phyloP scores from a whole-genome alignment of 306 rosid genomes.

The Urtica urens region DNA sequence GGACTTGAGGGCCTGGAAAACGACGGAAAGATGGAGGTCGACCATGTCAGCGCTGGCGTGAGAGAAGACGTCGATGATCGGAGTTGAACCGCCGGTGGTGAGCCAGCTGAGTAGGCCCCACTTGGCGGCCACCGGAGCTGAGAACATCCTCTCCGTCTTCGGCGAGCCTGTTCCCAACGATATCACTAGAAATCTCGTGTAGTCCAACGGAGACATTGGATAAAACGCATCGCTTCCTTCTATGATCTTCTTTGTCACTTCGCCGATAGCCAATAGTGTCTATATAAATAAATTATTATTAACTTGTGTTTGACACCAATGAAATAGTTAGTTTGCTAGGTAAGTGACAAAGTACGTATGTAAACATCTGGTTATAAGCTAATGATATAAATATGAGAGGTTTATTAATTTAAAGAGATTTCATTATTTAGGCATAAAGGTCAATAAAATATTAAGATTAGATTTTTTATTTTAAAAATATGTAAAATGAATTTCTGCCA shows the following conservation, averaged over 20 bases:
- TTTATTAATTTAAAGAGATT: too few relatives aligned
- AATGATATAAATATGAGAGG: too few relatives aligned
- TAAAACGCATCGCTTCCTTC: constrained; percentile 14
- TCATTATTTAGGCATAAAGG: too few relatives aligned
- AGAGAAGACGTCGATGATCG: constrained; percentile 27
- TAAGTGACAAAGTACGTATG: too few relatives aligned
- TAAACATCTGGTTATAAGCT: too few relatives aligned
- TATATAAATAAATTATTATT: constrained; percentile 15
- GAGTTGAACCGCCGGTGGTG: constrained; percentile 22
- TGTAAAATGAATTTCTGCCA: too few relatives aligned
- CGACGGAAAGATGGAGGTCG: constrained; percentile 22
- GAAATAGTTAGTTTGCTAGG: too few relatives aligned
- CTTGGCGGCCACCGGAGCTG: constrained; percentile 24
- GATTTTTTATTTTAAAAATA: too few relatives aligned
- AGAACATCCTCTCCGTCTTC: constrained; percentile 14
- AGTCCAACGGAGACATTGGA: constrained; percentile 17
- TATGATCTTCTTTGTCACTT: constrained; percentile 31
- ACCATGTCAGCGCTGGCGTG: constrained; percentile 33
- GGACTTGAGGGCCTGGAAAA: constrained; percentile 27
- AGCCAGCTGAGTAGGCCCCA: constrained; percentile 38
- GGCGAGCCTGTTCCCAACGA: constrained; percentile 46
- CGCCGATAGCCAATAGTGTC: constrained; percentile 49
- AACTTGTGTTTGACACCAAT: too few relatives aligned
- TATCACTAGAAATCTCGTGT: constrained; percentile 26
- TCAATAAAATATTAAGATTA: too few relatives aligned